Evolutionary conservation across 2,329 filamentous ascomycete species (phyloP), one percentile per base, ranked within the genome.

Genomic region (Ambrosiella cleistominuta): DNA sequence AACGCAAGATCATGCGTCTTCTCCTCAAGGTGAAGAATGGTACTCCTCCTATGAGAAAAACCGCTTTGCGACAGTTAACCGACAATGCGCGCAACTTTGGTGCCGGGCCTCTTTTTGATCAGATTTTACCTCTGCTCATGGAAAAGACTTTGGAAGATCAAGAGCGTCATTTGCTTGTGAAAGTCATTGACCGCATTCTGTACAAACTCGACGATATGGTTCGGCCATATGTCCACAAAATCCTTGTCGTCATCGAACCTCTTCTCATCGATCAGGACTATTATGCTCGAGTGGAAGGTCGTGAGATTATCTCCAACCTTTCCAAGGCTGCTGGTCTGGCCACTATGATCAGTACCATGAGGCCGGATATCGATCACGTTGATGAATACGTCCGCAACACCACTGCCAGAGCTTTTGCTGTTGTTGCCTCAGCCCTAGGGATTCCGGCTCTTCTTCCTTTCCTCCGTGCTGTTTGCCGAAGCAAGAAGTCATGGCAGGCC

Each of bases 261-360:
- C 76, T 98, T 54, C 85, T 98, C 63, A 98, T 98, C 66, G 94
- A 98, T 68, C 93, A 98, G 73, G 94, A 98, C 72, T 98, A 98
- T 72, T 98, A 98, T 70, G 93, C 94, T 47, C 85, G 93, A 69
- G 93, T 98, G 4, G 93, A 98, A 70, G 93, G 93, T 70, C 88
- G 93, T 64, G 93, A 98, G 70, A 98, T 98, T 65, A 98, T 98
- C 65, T 97, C 91, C 58, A 98, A 98, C 69, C 80, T 98, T 54
- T 87, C 86, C 68, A 98, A 98, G 71, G 93, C 93, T 27, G 93
- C 94, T 62, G 94, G 93, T 68, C 79, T 98, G 57, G 93, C 93
- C 15, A 93, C 94, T 64, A 98, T 98, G 93, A 98, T 98, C 69
- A 95, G 89, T 72, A 95, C 90, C 7, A 98, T 98, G 93, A 80